Conservation (phyloP, 2,329 filamentous ascomycete species). For the Calonectria pauciramosa region DNA sequence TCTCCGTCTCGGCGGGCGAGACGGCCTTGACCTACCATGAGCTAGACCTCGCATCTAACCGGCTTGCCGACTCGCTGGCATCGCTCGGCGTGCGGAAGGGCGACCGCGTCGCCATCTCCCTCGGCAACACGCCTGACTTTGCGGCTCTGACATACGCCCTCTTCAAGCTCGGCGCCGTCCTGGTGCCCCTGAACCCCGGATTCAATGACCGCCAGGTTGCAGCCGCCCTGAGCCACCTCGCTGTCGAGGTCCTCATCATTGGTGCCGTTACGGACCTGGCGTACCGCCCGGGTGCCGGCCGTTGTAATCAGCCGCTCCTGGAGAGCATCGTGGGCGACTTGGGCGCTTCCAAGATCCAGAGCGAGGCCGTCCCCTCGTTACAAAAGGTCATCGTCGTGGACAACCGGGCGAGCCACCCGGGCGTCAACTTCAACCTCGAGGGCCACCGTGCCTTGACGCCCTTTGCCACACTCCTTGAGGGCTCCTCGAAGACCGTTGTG, state of each 20-base stretch:
- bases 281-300: constrained; percentile 68
- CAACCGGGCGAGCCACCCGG: constrained; percentile 71
- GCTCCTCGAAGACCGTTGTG: constrained; percentile 50
- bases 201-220: constrained; percentile 87
- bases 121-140: constrained; percentile 89
- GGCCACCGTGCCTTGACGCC: constrained; percentile 59
- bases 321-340: constrained; percentile 60
- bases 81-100: constrained; percentile 83
- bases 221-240: constrained; percentile 83
- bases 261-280: constrained; percentile 90
- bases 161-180: constrained; percentile 93
- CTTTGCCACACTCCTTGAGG: constrained; percentile 57
- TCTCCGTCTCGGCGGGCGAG: constrained; percentile 64
- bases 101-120: constrained; percentile 85
- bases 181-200: constrained; percentile 93
- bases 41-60: constrained; percentile 83
- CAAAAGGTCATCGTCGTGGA: constrained; percentile 81
- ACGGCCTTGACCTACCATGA: constrained; percentile 79
- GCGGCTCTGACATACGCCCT: constrained; percentile 88
- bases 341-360: constrained; percentile 48
- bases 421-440: constrained; percentile 59
- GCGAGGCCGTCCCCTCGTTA: constrained; percentile 75
- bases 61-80: constrained; percentile 78
- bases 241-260: constrained; percentile 81
- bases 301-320: constrained; percentile 66